Conservation (phyloP, 495 filamentous ascomycete genomes). For the Neurospora sp. region DNA sequence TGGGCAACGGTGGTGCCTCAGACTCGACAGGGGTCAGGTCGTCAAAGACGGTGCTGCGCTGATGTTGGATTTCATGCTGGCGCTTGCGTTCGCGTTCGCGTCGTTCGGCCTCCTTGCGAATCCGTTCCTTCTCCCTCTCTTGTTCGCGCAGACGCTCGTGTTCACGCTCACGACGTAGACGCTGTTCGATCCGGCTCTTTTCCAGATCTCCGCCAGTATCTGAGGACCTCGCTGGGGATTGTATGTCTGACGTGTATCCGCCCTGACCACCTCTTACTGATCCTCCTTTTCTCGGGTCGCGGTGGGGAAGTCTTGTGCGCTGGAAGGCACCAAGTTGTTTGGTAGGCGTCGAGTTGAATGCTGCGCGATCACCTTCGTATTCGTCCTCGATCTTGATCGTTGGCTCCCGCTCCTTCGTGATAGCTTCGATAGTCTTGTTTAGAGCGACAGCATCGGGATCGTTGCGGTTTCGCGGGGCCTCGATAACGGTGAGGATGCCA, state of each 20-base stretch:
- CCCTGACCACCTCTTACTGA: background rate
- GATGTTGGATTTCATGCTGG: constrained; percentile 18
- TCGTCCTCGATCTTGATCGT: constrained; percentile 11
- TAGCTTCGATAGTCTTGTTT: constrained; percentile 3
- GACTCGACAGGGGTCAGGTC: constrained; percentile 13
- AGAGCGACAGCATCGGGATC: constrained; percentile 2
- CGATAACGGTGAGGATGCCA: constrained; percentile 23
- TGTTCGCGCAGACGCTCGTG: constrained; percentile 12
- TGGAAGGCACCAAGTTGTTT: constrained; percentile 13
- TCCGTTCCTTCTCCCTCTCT: constrained; percentile 10
- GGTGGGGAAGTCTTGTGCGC: constrained; percentile 15
- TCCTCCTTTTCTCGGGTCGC: constrained; percentile 9
- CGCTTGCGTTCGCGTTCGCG: constrained; percentile 9
- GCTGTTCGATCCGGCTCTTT: constrained; percentile 17
- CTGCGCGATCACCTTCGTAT: constrained; percentile 15
- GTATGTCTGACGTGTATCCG: constrained; percentile 12
- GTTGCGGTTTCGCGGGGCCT: constrained; percentile 5
- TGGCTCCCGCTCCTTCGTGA: constrained; percentile 10
- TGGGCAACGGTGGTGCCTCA: constrained; percentile 1
- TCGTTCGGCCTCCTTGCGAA: background rate
- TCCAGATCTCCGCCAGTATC: constrained; percentile 16
- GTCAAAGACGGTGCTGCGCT: constrained; percentile 25
- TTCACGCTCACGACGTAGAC: constrained; percentile 14
- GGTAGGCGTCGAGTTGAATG: constrained; percentile 19
- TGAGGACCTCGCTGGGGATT: constrained; percentile 17